A percentile compares a stretch with the other conserved stretches of the same genome.
Conservation (phyloP, 176 grass and related monocot species). For the Miscanthus lutarioriparius region DNA sequence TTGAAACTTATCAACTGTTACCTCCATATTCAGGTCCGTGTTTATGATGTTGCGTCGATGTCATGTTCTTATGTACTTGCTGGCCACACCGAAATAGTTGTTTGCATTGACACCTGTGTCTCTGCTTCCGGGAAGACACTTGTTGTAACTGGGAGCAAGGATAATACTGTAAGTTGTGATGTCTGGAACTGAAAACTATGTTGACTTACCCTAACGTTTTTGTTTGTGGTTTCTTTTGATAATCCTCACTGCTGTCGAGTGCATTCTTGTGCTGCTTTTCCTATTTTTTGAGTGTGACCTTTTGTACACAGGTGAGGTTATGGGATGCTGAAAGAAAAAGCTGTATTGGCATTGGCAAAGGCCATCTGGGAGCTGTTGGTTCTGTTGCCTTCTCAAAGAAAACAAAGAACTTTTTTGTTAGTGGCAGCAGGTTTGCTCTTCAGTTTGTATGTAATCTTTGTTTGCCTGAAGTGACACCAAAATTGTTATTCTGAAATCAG, state of each 20-base stretch:
- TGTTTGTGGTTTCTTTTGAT: neutral
- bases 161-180: conserved; percentile 71
- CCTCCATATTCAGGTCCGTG: conserved; percentile 56
- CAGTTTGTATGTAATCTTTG: neutral
- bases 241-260: neutral
- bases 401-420: conserved; percentile 77
- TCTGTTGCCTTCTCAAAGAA: conserved; percentile 92
- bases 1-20: conserved; percentile 33
- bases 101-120: conserved; percentile 85
- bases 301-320: conserved; percentile 64
- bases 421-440: conserved; percentile 77
- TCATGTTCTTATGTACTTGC: conserved; percentile 87
- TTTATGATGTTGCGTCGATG: conserved; percentile 84
- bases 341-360: conserved; percentile 86
- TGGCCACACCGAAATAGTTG: conserved; percentile 93
- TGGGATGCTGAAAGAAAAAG: conserved; percentile 80
- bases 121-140: conserved; percentile 61
- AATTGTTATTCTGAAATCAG: conserved; percentile 31
- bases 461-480: neutral
- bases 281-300: neutral
- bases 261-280: conserved; percentile 13
- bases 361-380: conserved; percentile 84
- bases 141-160: conserved; percentile 94
- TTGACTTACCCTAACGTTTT: no score
- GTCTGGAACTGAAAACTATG: neutral